Evolutionary conservation across 202 grass and related monocot species (phyloP), one percentile per base, ranked within the genome.

Genomic region (Saccharum hybrid): DNA sequence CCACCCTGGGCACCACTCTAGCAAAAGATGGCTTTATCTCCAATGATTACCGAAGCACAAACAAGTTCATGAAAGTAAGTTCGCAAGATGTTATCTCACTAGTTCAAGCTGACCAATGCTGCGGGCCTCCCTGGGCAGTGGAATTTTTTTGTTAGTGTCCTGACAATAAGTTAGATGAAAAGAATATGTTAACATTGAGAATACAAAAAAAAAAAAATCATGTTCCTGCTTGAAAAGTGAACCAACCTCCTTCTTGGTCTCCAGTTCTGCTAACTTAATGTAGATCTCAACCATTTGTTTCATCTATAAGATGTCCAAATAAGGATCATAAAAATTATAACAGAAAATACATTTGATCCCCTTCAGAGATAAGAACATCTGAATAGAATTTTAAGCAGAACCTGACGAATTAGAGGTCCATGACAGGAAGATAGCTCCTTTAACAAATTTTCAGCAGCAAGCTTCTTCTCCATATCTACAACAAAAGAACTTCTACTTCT

Each of bases 271-370:
- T 82, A 97, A 88, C 74, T 94, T 97, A 63, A 97, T 97, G 76
- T 97, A 97, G 72, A 94, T 86, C 88, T 97, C 94, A 90, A 97
- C 94, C 92, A 97, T 89, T 83, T 92, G 88, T 85, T 97, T 97
- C 94, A 97, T 97, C 94, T 97, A 88, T 22, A 86, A 69, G 33
- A 88, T 74, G 66, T 75, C 40, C 72, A 81, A 66, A 85, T 66
- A 13, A 90, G 23, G 14, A 82, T 80, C 67, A 84, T 75, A 31
- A 68, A 3, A 5, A 56, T 33, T 74, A 10, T 71, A 85, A n/a
- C 62, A 34, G 8, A 16, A 83, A 72, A 83, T 64, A 31, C 37
- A 69, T 62, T 37, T 63, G 8, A 40, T 41, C 38, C 26, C 41
- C 46, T 69, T 79, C 68, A 75, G 42, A 33, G 14, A 22, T 69